Evolutionary conservation across 495 filamentous ascomycete species (phyloP).

Genomic region (Barbatosphaeria neglecta): DNA sequence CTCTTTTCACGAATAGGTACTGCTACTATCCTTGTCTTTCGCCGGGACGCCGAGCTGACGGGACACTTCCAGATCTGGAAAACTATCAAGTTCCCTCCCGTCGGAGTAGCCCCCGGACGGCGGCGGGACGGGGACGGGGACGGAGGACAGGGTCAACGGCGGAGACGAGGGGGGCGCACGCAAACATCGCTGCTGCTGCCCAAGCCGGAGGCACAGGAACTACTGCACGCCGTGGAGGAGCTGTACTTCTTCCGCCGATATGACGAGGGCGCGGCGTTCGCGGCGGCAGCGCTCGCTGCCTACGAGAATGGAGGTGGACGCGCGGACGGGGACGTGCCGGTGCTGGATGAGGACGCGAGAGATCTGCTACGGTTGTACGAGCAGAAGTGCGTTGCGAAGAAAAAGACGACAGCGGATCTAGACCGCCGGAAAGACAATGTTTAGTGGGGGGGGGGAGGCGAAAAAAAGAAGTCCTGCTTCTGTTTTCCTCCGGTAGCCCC

Average conservation of each 20-base stretch:
- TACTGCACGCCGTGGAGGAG: constrained; percentile 45
- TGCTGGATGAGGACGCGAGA: constrained; percentile 27
- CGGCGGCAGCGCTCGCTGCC: constrained; percentile 15
- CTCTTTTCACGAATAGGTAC: no score
- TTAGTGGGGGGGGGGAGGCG: background rate
- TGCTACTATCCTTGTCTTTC: background rate
- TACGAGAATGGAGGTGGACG: constrained; percentile 8
- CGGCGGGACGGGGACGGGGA: no score
- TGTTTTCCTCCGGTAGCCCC: background rate
- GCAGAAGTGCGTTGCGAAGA: constrained; percentile 15
- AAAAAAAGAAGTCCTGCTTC: background rate
- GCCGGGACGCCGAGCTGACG: background rate
- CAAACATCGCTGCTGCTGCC: constrained; percentile 1
- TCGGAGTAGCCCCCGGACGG: no score
- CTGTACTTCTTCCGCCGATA: constrained; percentile 42
- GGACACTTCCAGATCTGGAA: constrained; percentile 29
- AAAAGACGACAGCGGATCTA: background rate
- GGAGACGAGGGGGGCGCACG: no score
- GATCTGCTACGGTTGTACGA: constrained; percentile 23
- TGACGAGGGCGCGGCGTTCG: constrained; percentile 26
- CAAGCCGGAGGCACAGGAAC: constrained; percentile 32
- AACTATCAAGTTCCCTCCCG: constrained; percentile 22
- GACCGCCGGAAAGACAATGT: no score
- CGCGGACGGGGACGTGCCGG: no score
- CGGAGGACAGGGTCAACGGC: no score